A percentile compares a stretch with the other conserved stretches of the same genome.
Conservation (phyloP, 2,329 filamentous ascomycete genomes). For the Aureobasidium pullulans region DNA sequence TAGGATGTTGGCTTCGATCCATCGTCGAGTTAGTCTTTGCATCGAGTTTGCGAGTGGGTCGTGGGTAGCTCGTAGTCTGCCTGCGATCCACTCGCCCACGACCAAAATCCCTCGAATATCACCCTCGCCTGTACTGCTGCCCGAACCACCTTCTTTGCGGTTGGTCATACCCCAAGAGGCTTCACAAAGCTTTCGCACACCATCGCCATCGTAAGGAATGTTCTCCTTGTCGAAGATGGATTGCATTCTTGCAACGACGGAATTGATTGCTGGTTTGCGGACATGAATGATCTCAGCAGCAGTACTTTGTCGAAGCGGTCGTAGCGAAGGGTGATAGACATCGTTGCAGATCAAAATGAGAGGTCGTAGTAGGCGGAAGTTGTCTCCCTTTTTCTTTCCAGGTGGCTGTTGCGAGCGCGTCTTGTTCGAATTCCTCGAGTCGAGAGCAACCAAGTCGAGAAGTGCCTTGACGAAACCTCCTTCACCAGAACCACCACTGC, state of each 20-base stretch:
- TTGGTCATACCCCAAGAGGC: constrained; percentile 72
- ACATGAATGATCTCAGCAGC: constrained; percentile 89
- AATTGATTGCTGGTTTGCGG: constrained; percentile 78
- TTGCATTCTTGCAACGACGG: constrained; percentile 75
- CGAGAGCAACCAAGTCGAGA: constrained; percentile 78
- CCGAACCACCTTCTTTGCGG: constrained; percentile 52
- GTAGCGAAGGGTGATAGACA: constrained; percentile 82
- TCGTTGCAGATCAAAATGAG: constrained; percentile 96
- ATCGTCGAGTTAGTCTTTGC: constrained; percentile 59
- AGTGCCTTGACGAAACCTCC: constrained; percentile 93
- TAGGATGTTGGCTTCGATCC: constrained; percentile 67
- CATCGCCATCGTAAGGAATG: constrained; percentile 81
- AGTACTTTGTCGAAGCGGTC: constrained; percentile 73
- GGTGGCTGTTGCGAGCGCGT: constrained; percentile 21
- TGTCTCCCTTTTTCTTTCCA: constrained; percentile 71
- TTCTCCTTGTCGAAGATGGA: constrained; percentile 82
- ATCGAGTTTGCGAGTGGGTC: constrained; percentile 22
- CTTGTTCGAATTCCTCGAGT: constrained; percentile 65
- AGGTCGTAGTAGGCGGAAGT: constrained; percentile 78
- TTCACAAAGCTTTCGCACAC: constrained; percentile 76
- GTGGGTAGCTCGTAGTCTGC: constrained; percentile 48
- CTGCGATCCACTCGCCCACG: constrained; percentile 78
- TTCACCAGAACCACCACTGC: constrained; percentile 65
- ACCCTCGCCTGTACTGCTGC: constrained; percentile 57
- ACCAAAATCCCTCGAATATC: constrained; percentile 81